phyloP scores from a whole-genome alignment of 768 basidiomycete genomes.

The Psilocybe cyanescens region DNA sequence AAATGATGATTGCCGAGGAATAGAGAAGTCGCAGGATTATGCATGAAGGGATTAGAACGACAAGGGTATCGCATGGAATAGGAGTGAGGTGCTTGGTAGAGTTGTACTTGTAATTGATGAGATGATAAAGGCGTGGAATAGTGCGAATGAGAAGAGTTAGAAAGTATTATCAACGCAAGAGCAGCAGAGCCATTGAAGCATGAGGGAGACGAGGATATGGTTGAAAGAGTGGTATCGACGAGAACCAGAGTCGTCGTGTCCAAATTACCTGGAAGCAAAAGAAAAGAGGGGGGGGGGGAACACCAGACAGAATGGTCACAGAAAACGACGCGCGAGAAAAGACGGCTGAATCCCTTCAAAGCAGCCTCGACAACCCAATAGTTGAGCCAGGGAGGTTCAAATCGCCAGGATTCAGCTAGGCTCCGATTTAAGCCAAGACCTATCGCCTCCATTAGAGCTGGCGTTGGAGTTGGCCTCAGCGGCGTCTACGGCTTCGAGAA shows the following conservation, averaged over 20 bases:
- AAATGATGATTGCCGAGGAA: not conserved
- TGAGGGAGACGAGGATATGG: not conserved
- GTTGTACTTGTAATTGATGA: not conserved
- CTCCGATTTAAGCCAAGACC: constrained; percentile 25
- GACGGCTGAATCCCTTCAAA: not conserved
- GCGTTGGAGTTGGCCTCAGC: constrained; percentile 45
- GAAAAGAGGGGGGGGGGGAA: not conserved
- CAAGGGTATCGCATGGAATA: not conserved
- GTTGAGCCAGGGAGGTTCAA: not conserved
- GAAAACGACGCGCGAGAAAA: not conserved
- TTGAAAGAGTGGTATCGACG: not conserved
- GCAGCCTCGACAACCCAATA: not conserved
- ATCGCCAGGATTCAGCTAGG: constrained; percentile 3
- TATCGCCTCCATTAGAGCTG: constrained; percentile 28
- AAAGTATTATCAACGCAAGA: not conserved
- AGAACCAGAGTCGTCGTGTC: not conserved
- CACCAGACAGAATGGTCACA: not conserved
- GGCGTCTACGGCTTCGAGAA: constrained; percentile 56
- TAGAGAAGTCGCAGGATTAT: not conserved
- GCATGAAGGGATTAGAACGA: not conserved
- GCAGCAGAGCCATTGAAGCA: not conserved
- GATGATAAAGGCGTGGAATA: not conserved
- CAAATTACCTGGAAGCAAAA: not conserved
- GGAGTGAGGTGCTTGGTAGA: not conserved
- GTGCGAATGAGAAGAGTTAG: not conserved